These are phyloP conservation scores for Trametes hirsuta DNA, from an alignment of 1,284 basidiomycete species.

Conservation along the genomic window DNA sequence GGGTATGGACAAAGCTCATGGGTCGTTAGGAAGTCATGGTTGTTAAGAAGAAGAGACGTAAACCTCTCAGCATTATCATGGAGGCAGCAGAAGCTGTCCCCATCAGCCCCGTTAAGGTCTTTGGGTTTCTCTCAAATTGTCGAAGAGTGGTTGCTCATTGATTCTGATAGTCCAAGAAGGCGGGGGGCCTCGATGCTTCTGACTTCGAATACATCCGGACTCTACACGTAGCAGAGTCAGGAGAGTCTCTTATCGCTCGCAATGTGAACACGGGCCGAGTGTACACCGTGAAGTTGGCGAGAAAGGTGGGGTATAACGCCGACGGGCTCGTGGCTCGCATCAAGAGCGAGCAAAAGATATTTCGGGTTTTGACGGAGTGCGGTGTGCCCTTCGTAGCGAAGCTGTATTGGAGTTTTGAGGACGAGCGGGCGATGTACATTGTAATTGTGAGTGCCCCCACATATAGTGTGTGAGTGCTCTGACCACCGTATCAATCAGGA, in stretches of 20 bases:
- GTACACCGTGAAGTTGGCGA: conserved; percentile 65
- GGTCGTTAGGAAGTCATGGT: conserved; percentile 28
- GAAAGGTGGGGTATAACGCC: conserved; percentile 54
- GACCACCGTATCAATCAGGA: conserved; percentile 16
- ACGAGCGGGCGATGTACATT: conserved; percentile 62
- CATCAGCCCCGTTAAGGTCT: conserved; percentile 5
- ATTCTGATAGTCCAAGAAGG: neutral
- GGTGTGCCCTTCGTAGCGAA: conserved; percentile 63
- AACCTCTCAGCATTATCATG: conserved; percentile 22
- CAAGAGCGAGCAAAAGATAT: conserved; percentile 58
- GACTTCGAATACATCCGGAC: conserved; percentile 27
- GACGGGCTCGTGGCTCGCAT: conserved; percentile 43
- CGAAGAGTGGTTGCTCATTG: neutral
- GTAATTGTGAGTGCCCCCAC: conserved; percentile 45
- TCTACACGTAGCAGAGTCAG: neutral
- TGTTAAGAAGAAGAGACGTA: conserved; percentile 25
- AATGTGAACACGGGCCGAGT: conserved; percentile 36
- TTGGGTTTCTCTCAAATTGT: neutral
- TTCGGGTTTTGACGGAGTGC: conserved; percentile 55
- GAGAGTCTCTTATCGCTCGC: conserved; percentile 23
- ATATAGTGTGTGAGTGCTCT: neutral
- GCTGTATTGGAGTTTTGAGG: conserved; percentile 69
- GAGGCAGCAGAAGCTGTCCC: conserved; percentile 13
- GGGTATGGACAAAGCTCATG: neutral
- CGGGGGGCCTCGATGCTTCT: conserved; percentile 10